Percentiles rank a stretch among this genome's conserved stretches.
Conservation (phyloP, 768 basidiomycete genomes). For the Lentinula sp. region DNA sequence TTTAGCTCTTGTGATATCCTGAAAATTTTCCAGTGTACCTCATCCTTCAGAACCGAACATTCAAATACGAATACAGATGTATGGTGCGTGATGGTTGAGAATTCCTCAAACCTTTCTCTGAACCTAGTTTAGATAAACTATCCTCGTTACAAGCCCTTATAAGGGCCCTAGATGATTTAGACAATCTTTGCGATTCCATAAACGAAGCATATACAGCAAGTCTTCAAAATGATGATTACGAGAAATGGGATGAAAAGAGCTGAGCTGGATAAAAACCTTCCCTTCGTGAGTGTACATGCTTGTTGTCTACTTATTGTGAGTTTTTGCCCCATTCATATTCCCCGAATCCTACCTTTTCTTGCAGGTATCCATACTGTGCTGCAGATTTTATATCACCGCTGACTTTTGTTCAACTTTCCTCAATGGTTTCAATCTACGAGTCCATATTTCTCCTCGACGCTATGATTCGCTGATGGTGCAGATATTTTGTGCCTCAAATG, state of each 20-base stretch:
- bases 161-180: constrained; percentile 70
- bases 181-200: constrained; percentile 66
- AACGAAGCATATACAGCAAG: constrained; percentile 63
- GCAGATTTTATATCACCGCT: no score
- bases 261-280: constrained; percentile 14
- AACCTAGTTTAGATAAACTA: constrained; percentile 55
- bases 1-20: background rate
- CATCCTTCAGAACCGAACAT: constrained; percentile 98
- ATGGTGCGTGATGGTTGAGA: constrained; percentile 56
- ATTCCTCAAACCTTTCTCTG: background rate
- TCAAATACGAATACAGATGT: constrained; percentile 99
- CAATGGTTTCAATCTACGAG: no score
- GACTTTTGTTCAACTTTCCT: no score
- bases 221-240: constrained; percentile 46
- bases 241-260: constrained; percentile 67
- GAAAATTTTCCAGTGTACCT: constrained; percentile 50
- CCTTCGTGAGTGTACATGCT: background rate
- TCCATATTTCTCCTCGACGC: no score
- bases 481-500: no score
- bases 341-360: background rate
- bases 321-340: background rate
- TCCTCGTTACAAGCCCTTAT: constrained; percentile 81
- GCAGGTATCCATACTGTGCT: background rate
- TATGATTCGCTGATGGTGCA: no score
- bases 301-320: background rate